Evolutionary conservation across 2,329 filamentous ascomycete species (phyloP), one percentile per base, ranked within the genome.

Genomic region (Trichophyton simii): DNA sequence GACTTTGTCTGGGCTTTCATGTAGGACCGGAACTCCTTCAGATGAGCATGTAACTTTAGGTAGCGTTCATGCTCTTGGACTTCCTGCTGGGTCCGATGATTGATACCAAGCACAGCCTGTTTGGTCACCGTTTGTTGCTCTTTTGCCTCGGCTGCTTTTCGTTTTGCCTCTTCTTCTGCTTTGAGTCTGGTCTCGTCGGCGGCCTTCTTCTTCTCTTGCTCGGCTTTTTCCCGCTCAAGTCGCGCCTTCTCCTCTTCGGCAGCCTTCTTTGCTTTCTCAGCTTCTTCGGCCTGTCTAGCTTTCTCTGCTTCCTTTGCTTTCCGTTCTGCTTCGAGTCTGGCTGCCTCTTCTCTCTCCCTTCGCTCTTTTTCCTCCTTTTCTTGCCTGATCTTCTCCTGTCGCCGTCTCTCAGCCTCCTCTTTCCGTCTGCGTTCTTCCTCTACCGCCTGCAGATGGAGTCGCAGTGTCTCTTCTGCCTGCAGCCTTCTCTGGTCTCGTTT

Each of bases 401-500:
- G 69, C 34, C 66, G 67, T 20, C 71, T 71, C 18, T 72, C 71
- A 46, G 71, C 70, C 62, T 76, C 74, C 61, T 72, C 69, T 57
- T 70, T 70, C 3, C 68, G 69, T 13, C 65, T 68, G n/a, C 68
- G 67, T 60, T 76, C 72, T 61, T 73, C 69, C 67, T 75, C 70
- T 63, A 75, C 70, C 61, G 72, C 68, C 65, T 70, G 66, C 68
- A 74, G 69, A 62, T 82, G 72, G n/a, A 76, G 74, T 46, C 80
- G 73, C n/a, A 82, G 67, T 18, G 78, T 80, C 20, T 78, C 75
- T 67, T 83, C 78, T 2, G 83, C 83, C 58, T 79, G 77, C 59
- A 78, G 73, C 54, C 79, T 79, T 9, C 92, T 81, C 31, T 82
- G 79, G 42, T 87, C 82, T 70, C 91, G 88, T 68, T 87, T 82